Conservation (phyloP, 352 stramenopile genomes). For the Phytophthora ramorum region DNA sequence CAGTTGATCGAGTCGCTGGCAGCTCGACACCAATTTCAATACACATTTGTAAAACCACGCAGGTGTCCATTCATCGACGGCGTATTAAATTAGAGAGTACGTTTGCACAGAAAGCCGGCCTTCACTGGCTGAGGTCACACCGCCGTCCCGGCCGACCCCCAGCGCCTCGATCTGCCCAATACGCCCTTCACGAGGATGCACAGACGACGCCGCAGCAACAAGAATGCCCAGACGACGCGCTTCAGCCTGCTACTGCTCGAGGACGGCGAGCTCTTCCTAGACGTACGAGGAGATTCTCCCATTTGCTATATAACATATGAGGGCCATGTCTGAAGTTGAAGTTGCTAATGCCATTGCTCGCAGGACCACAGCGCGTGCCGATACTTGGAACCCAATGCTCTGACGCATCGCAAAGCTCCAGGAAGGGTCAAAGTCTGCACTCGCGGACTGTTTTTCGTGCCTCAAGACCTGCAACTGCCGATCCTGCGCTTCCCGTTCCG, state of each 20-base stretch:
- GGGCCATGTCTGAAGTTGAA: conserved; percentile 16
- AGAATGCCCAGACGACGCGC: conserved; percentile 55
- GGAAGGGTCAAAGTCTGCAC: conserved; percentile 87
- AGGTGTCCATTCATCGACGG: neutral
- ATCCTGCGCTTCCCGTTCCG: conserved; percentile 88
- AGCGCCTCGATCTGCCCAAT: neutral
- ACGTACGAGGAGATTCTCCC: conserved; percentile 47
- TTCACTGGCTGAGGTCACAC: neutral
- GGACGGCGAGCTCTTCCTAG: conserved; percentile 93
- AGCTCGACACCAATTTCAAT: conserved; percentile 9
- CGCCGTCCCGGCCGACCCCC: neutral
- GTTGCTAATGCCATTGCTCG: neutral
- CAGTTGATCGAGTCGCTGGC: conserved; percentile 10
- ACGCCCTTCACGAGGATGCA: conserved; percentile 25
- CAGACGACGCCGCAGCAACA: conserved; percentile 32
- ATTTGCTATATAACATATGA: conserved; percentile 29
- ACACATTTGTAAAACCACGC: too few species aligned
- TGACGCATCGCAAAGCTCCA: conserved; percentile 51
- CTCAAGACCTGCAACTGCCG: conserved; percentile 65
- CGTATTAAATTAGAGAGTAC: neutral
- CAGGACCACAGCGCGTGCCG: conserved; percentile 76
- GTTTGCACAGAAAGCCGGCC: neutral
- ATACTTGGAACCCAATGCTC: conserved; percentile 54
- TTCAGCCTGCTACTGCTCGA: conserved; percentile 93
- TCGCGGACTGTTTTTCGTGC: conserved; percentile 91